A percentile compares a stretch with the other conserved stretches of the same genome.
Conservation (phyloP, 768 basidiomycete species). For the Podaxis rugospora region DNA sequence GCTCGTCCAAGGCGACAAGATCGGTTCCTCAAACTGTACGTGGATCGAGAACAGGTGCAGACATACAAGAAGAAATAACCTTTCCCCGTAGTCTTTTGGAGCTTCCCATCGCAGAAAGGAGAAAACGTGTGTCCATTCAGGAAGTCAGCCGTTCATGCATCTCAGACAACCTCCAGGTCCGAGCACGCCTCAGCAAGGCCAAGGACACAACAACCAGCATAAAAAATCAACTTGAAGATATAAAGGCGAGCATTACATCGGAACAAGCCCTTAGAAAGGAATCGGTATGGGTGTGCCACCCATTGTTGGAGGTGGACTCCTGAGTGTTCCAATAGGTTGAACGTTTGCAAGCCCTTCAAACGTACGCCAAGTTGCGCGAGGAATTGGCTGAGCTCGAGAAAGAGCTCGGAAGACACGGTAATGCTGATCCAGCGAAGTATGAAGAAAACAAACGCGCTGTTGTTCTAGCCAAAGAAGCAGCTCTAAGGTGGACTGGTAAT, state of each 20-base stretch:
- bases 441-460: conserved; percentile 73
- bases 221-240: conserved; percentile 45
- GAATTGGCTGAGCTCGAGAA: conserved; percentile 44
- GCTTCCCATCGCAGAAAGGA: conserved; percentile 87
- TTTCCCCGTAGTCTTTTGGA: conserved; percentile 76
- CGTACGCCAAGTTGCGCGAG: conserved; percentile 48
- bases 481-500: conserved; percentile 86
- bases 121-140: conserved; percentile 48
- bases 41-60: conserved; percentile 15
- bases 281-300: conserved; percentile 35
- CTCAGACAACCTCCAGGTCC: conserved; percentile 39
- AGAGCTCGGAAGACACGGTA: conserved; percentile 76
- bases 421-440: conserved; percentile 79
- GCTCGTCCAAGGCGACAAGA: conserved; percentile 85
- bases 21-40: conserved; percentile 91
- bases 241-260: conserved; percentile 38
- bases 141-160: not conserved
- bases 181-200: conserved; percentile 45
- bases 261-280: conserved; percentile 55
- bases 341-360: conserved; percentile 4
- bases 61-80: conserved; percentile 17
- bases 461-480: conserved; percentile 77
- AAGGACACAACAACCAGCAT: conserved; percentile 41
- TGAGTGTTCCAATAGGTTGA: not conserved
- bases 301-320: not conserved